Evolutionary conservation across 371 early-diverging fungal species (phyloP).

Genomic region (Mortierella sp.): DNA sequence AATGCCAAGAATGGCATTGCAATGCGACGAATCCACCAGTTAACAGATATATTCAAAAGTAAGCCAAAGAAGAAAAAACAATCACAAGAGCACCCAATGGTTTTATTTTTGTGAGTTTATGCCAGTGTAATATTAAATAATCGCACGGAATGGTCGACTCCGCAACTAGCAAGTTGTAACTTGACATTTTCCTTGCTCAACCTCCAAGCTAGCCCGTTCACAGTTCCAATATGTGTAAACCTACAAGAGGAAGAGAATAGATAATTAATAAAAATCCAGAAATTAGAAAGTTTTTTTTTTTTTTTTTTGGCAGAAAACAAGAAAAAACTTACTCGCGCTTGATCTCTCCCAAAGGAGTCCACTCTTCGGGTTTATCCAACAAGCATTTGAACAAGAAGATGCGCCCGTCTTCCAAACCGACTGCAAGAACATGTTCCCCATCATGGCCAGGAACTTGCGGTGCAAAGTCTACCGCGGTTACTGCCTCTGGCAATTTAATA

Average conservation of each 20-base stretch:
- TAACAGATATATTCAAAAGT: neutral
- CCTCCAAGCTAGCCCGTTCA: slow-evolving; percentile 78
- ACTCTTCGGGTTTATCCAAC: slow-evolving; percentile 43
- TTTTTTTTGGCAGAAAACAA: neutral
- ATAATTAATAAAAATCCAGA: neutral
- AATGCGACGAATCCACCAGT: too few relatives aligned
- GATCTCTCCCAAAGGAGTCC: slow-evolving; percentile 60
- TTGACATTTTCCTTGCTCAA: slow-evolving; percentile 12
- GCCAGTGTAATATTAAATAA: slow-evolving; percentile 65
- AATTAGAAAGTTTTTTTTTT: neutral
- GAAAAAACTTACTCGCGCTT: slow-evolving; percentile 62
- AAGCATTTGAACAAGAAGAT: slow-evolving; percentile 66
- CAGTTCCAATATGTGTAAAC: slow-evolving; percentile 72
- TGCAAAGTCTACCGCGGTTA: slow-evolving; percentile 87
- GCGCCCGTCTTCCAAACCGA: slow-evolving; percentile 86
- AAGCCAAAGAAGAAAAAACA: too few relatives aligned
- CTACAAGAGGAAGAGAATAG: slow-evolving; percentile 41
- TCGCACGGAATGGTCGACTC: slow-evolving; percentile 83
- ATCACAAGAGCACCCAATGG: neutral
- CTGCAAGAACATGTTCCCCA: slow-evolving; percentile 72
- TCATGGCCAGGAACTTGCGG: slow-evolving; percentile 62
- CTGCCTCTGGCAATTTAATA: slow-evolving; percentile 78
- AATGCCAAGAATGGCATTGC: too few relatives aligned
- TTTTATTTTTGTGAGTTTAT: slow-evolving; percentile 7
- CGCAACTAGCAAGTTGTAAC: slow-evolving; percentile 75